Percentiles rank a stretch among this genome's conserved stretches.
Evolutionary conservation across 2,329 filamentous ascomycete genomes (phyloP).

Genomic region (Aspergillus ustus): DNA sequence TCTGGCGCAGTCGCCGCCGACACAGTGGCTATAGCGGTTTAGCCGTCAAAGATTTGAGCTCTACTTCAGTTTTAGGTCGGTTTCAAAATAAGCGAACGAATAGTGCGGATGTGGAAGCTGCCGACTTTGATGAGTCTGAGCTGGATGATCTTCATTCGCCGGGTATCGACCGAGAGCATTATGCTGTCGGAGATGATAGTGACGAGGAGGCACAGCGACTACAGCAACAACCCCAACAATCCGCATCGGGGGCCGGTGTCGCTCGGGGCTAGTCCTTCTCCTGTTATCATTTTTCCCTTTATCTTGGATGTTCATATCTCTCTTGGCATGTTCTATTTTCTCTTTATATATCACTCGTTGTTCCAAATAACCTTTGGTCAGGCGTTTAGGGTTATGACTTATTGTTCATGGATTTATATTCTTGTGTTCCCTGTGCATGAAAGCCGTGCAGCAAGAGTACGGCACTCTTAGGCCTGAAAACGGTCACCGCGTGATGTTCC

Average conservation of each 20-base stretch:
- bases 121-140: slow-evolving; percentile 66
- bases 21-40: slow-evolving; percentile 51
- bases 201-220: slow-evolving; percentile 35
- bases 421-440: neutral
- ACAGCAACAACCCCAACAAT: slow-evolving; percentile 15
- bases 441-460: neutral
- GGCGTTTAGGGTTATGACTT: slow-evolving; percentile 13
- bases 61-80: slow-evolving; percentile 50
- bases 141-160: slow-evolving; percentile 57
- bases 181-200: slow-evolving; percentile 55
- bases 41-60: slow-evolving; percentile 48
- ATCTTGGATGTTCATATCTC: slow-evolving; percentile 11
- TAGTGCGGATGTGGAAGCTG: slow-evolving; percentile 61
- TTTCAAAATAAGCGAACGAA: slow-evolving; percentile 50
- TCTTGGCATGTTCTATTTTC: slow-evolving; percentile 1
- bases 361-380: neutral
- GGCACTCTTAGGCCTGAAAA: neutral
- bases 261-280: slow-evolving; percentile 11
- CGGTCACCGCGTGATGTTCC: slow-evolving; percentile 60
- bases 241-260: slow-evolving; percentile 13
- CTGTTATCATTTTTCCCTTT: slow-evolving; percentile 14
- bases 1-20: slow-evolving; percentile 61
- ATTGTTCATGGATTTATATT: neutral
- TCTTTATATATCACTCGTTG: slow-evolving; percentile 3
- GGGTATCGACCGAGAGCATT: slow-evolving; percentile 44